Evolutionary conservation across 495 filamentous ascomycete species (phyloP).

Genomic region (Viridothelium virens): DNA sequence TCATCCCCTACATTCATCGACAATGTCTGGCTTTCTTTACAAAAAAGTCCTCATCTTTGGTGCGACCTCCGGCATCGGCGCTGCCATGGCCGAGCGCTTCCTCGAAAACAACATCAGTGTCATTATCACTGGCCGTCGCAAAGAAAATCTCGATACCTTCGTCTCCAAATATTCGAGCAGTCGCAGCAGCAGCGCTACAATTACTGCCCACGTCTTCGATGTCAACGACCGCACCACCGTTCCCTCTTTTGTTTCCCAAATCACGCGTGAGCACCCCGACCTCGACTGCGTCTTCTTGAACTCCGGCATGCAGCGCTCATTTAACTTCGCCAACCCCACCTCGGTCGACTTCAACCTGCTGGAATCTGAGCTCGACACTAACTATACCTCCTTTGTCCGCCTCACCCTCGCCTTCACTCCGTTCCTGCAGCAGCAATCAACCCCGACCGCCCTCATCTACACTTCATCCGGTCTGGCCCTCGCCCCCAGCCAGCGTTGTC

Average conservation of each 20-base stretch:
- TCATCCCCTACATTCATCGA: neutral
- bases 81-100: slow-evolving; percentile 55
- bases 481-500: slow-evolving; percentile 44
- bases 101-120: slow-evolving; percentile 53
- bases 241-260: slow-evolving; percentile 45
- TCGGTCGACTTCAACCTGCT: slow-evolving; percentile 47
- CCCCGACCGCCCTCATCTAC: slow-evolving; percentile 40
- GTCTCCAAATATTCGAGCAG: slow-evolving; percentile 47
- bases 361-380: slow-evolving; percentile 53
- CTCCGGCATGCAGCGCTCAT: slow-evolving; percentile 48
- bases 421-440: slow-evolving; percentile 45
- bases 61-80: slow-evolving; percentile 65
- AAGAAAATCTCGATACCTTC: slow-evolving; percentile 58
- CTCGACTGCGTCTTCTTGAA: slow-evolving; percentile 53
- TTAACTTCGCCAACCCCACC: slow-evolving; percentile 55
- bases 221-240: slow-evolving; percentile 55
- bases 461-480: slow-evolving; percentile 49
- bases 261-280: slow-evolving; percentile 50
- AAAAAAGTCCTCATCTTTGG: slow-evolving; percentile 64
- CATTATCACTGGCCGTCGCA: slow-evolving; percentile 56
- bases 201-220: slow-evolving; percentile 50
- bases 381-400: slow-evolving; percentile 58
- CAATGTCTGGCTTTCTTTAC: slow-evolving; percentile 35
- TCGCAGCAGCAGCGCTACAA: slow-evolving; percentile 51
- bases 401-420: slow-evolving; percentile 58